A percentile compares a stretch with the other conserved stretches of the same genome.
These are phyloP conservation scores for Haberlea rhodopensis DNA, from an alignment of 257 asterid species.

Conservation along the genomic window DNA sequence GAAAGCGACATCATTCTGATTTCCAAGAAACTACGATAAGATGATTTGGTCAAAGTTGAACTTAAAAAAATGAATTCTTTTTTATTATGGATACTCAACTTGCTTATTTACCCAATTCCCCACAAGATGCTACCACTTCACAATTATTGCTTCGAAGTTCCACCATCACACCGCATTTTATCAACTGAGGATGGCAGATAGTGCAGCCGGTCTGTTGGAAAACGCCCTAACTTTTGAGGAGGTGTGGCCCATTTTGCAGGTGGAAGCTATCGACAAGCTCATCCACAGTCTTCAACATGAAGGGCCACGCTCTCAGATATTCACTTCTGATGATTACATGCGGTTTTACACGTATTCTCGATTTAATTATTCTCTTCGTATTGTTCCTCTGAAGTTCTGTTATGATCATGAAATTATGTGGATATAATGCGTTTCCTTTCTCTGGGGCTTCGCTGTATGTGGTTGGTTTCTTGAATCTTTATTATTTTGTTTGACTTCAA, in stretches of 20 bases:
- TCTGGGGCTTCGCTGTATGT: too few species aligned
- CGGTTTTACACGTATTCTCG: conserved; percentile 35
- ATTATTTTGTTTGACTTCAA: too few species aligned
- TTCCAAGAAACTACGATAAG: too few species aligned
- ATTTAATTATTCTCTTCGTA: neutral
- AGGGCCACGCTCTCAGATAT: conserved; percentile 11
- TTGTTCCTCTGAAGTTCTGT: neutral
- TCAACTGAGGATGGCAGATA: conserved; percentile 21
- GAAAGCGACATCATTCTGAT: too few species aligned
- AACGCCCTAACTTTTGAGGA: conserved; percentile 28
- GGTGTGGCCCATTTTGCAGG: conserved; percentile 43
- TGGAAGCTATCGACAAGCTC: conserved; percentile 33
- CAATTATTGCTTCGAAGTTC: too few species aligned
- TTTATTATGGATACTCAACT: too few species aligned
- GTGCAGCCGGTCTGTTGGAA: neutral
- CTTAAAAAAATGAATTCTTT: too few species aligned
- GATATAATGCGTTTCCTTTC: too few species aligned
- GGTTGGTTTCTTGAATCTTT: too few species aligned
- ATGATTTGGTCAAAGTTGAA: too few species aligned
- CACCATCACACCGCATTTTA: conserved; percentile 17
- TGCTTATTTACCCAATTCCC: too few species aligned
- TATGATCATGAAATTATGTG: neutral
- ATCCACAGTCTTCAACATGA: conserved; percentile 25
- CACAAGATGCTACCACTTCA: too few species aligned
- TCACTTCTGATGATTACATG: conserved; percentile 36